Evolutionary conservation across 768 basidiomycete genomes (phyloP), one percentile per base, ranked within the genome.

Genomic region (Chiua virens): DNA sequence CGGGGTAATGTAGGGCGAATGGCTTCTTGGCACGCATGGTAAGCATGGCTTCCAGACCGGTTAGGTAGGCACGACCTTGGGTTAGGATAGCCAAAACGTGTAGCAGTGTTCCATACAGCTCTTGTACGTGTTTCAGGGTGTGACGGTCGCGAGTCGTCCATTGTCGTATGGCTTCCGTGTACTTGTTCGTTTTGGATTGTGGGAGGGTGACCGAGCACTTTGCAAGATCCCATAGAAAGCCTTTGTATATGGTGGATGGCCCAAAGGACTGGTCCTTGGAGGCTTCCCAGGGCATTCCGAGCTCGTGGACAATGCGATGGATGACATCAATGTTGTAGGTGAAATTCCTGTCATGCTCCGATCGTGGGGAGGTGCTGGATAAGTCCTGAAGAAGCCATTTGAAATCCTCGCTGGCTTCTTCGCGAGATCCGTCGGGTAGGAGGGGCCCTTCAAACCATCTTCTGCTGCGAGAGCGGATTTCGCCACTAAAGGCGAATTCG

Each of bases 41-140:
- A 0, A 79, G 50, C 61, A 78, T 71, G 1, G 27, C 5, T 47
- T 79, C 73, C 23, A 58, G 5, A 14, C 42, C 37, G 0, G 8
- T 11, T 3, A 58, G 32, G 3, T 56, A 49, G 0, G 44, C 69
- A 0, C 69, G 62, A 2, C 68, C 66, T 4, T 4, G 39, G 3
- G 70, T 67, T 8, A 73, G 39, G 0, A 77, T 59, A 0, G 63
- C 36, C 13, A 57, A 61, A 0, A 68, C 48, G 23, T 79, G 78
- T 0, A 49, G 18, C 0, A 52, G 22, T 23, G 56, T 58, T 0
- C 53, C 47, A 13, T 49, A 54, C 0, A 56, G 11, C 2, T 46
- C 40, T 0, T 58, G 36, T 0, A 45, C 39, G 3, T 55, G 36
- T 0, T 42, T 1, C 0, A 57, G 43, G 7, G 11, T 13, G 21